Evolutionary conservation across 163 green algal genomes (phyloP).

Genomic region (Smithsoniella earleae): DNA sequence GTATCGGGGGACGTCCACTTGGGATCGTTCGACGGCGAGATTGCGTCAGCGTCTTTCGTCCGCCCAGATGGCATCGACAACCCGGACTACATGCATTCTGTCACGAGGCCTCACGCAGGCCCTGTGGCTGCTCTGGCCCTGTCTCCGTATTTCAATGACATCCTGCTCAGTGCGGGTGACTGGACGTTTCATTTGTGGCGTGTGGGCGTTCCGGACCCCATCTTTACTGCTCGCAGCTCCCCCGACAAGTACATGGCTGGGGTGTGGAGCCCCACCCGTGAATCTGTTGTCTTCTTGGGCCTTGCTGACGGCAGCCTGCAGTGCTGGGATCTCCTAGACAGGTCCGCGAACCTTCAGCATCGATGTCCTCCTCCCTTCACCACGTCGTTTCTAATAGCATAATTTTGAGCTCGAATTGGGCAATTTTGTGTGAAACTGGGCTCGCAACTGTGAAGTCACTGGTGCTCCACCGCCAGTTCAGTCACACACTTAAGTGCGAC

Average conservation of each 20-base stretch:
- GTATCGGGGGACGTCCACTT: conserved; percentile 48
- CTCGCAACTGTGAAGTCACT: no score
- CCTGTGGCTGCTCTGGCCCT: conserved; percentile 50
- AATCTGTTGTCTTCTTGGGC: background rate
- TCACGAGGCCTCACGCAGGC: conserved; percentile 47
- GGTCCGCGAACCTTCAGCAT: no score
- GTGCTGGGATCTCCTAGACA: conserved; percentile 19
- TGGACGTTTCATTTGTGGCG: conserved; percentile 14
- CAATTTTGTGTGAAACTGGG: no score
- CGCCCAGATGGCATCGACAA: conserved; percentile 51
- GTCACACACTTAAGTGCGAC: no score
- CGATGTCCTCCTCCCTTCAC: no score
- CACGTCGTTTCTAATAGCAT: no score
- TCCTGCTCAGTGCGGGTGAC: conserved; percentile 50
- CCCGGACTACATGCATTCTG: conserved; percentile 47
- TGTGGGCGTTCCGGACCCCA: background rate
- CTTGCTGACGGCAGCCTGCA: conserved; percentile 1
- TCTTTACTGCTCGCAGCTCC: conserved; percentile 1
- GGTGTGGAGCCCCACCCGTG: background rate
- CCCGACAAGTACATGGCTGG: conserved; percentile 11
- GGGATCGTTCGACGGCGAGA: conserved; percentile 58
- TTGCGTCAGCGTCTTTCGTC: conserved; percentile 53
- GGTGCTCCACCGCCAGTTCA: no score
- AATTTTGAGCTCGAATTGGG: no score
- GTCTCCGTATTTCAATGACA: conserved; percentile 68